These are phyloP conservation scores for Tetrapisispora arboricola DNA, from an alignment of 805 yeast genomes.

Conservation along the genomic window DNA sequence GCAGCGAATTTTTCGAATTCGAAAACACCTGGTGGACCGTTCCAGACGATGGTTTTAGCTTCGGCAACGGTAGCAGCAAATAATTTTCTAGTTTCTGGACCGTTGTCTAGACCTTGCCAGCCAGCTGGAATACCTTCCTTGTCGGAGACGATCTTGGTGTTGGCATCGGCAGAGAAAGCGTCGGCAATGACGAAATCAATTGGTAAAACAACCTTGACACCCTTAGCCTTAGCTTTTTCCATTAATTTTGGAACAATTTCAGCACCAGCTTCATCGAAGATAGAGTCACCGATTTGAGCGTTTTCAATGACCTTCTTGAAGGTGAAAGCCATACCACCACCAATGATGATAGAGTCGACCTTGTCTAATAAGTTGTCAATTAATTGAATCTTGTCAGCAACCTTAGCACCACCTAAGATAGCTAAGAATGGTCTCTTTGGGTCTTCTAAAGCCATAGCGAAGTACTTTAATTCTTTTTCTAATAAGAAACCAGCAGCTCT, in stretches of 20 bases:
- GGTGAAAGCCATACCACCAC: slow-evolving; percentile 99
- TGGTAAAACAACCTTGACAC: slow-evolving; percentile 89
- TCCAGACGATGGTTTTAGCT: slow-evolving; percentile 98
- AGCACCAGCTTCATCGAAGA: slow-evolving; percentile 90
- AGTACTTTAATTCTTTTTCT: slow-evolving; percentile 94
- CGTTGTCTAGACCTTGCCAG: slow-evolving; percentile 94
- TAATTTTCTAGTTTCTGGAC: slow-evolving; percentile 76
- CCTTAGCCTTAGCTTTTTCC: slow-evolving; percentile 93
- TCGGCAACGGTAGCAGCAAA: slow-evolving; percentile 75
- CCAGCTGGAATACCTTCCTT: slow-evolving; percentile 89
- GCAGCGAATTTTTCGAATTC: slow-evolving; percentile 87
- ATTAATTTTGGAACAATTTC: slow-evolving; percentile 86
- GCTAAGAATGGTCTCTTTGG: slow-evolving; percentile 98
- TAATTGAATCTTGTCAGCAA: slow-evolving; percentile 95
- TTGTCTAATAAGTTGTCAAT: slow-evolving; percentile 94
- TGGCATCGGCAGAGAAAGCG: slow-evolving; percentile 85
- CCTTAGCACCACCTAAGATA: slow-evolving; percentile 99
- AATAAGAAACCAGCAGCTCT: slow-evolving; percentile 98
- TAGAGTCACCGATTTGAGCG: slow-evolving; percentile 83
- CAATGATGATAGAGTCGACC: slow-evolving; percentile 88
- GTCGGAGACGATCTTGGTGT: slow-evolving; percentile 72
- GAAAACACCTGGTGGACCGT: slow-evolving; percentile 99
- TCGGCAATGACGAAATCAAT: slow-evolving; percentile 95
- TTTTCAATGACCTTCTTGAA: slow-evolving; percentile 87
- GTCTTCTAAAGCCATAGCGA: slow-evolving; percentile 96